Conservation (phyloP, 495 filamentous ascomycete genomes). For the Penicillium daleae region DNA sequence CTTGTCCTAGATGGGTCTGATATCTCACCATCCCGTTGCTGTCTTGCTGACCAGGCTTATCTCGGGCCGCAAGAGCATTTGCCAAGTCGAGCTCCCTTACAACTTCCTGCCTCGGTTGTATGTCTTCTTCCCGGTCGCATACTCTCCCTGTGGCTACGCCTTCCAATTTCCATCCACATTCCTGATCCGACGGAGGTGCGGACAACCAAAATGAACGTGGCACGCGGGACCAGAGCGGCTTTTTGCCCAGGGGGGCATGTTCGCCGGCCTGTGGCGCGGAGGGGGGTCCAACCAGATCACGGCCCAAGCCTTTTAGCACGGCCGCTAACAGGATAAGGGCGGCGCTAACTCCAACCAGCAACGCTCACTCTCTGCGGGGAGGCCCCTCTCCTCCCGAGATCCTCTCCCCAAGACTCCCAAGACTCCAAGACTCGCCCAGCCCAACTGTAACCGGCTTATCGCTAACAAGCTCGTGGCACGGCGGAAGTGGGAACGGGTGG, state of each 20-base stretch:
- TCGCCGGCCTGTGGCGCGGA: background rate
- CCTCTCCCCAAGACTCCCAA: background rate
- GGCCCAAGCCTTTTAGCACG: slow-evolving; percentile 4
- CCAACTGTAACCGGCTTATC: slow-evolving; percentile 25
- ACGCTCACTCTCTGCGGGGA: background rate
- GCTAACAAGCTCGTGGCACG: slow-evolving; percentile 25
- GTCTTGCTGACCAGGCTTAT: background rate
- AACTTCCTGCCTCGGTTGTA: background rate
- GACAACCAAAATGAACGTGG: slow-evolving; percentile 8
- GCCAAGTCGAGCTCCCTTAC: background rate
- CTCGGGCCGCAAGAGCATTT: background rate
- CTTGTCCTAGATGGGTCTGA: background rate
- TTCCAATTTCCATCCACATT: background rate
- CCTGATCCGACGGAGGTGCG: slow-evolving; percentile 4
- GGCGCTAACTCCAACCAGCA: slow-evolving; percentile 3
- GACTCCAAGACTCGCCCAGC: slow-evolving; percentile 10
- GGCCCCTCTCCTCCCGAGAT: background rate
- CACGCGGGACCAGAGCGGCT: slow-evolving; percentile 2
- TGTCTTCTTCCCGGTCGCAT: background rate
- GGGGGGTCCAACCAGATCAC: background rate
- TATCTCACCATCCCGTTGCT: background rate
- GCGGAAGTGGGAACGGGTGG: background rate
- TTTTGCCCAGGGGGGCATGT: background rate
- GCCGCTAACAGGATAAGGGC: slow-evolving; percentile 16
- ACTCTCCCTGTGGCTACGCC: too few relatives aligned